phyloP scores from a whole-genome alignment of 2,329 filamentous ascomycete genomes.

The Scolecobasidium constrictum region DNA sequence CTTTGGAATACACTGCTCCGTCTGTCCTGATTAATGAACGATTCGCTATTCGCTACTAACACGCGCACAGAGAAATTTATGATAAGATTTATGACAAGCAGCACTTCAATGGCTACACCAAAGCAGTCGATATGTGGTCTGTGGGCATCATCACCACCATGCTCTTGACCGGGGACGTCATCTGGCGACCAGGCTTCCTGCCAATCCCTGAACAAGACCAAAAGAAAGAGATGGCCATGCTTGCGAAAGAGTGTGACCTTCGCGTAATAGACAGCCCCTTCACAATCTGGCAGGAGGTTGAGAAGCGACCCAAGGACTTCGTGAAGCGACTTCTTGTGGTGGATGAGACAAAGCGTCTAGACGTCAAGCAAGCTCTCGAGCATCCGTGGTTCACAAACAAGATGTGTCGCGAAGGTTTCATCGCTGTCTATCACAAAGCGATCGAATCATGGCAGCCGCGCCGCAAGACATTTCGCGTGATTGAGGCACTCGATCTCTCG shows the following conservation, averaged over 20 bases:
- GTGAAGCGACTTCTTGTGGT: slow-evolving; percentile 39
- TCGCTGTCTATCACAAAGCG: slow-evolving; percentile 38
- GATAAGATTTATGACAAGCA: slow-evolving; percentile 18
- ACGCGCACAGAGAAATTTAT: slow-evolving; percentile 22
- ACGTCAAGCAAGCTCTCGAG: slow-evolving; percentile 39
- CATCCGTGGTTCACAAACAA: slow-evolving; percentile 47
- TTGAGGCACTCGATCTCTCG: slow-evolving; percentile 8
- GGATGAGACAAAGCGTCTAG: slow-evolving; percentile 39
- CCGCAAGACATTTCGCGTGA: slow-evolving; percentile 4
- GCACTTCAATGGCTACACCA: slow-evolving; percentile 38
- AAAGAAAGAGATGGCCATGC: slow-evolving; percentile 18
- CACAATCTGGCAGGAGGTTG: slow-evolving; percentile 32
- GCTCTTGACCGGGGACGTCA: slow-evolving; percentile 38
- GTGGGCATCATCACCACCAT: slow-evolving; percentile 44
- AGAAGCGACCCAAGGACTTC: slow-evolving; percentile 39
- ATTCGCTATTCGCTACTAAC: neutral
- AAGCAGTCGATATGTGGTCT: slow-evolving; percentile 52
- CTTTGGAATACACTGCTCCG: slow-evolving; percentile 48
- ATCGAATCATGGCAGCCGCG: slow-evolving; percentile 40
- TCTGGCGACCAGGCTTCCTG: slow-evolving; percentile 32
- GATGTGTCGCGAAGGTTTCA: slow-evolving; percentile 34
- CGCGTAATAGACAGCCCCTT: slow-evolving; percentile 27
- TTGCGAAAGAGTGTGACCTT: slow-evolving; percentile 31
- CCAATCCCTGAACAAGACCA: slow-evolving; percentile 18
- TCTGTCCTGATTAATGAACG: slow-evolving; percentile 25